Conservation (phyloP, 2,329 filamentous ascomycete genomes). For the Curvularia hawaiiensis region DNA sequence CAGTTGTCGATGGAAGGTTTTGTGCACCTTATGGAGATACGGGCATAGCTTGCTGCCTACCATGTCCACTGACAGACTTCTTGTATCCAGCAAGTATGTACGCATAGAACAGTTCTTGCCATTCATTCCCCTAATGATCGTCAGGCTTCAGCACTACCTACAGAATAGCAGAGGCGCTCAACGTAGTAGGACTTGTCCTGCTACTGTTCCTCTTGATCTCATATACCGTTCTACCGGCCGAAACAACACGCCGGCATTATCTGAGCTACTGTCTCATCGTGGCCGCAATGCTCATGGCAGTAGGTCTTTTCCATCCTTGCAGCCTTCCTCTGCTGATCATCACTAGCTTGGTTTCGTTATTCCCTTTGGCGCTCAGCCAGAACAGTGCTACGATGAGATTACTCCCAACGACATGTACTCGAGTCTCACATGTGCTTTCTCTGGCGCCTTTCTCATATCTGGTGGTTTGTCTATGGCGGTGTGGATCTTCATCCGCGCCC, state of each 20-base stretch:
- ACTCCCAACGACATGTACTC: conserved; percentile 93
- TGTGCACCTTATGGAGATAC: conserved; percentile 56
- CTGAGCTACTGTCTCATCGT: conserved; percentile 85
- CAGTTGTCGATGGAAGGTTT: conserved; percentile 62
- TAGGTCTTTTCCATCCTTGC: conserved; percentile 53
- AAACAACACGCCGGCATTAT: conserved; percentile 92
- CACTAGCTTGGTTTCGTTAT: conserved; percentile 86
- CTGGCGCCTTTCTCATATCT: conserved; percentile 82
- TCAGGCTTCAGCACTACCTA: conserved; percentile 63
- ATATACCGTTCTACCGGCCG: conserved; percentile 79
- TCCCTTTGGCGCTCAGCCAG: conserved; percentile 76
- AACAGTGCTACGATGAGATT: conserved; percentile 86
- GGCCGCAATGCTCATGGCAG: conserved; percentile 78
- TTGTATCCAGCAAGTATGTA: conserved; percentile 62
- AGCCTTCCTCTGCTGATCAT: conserved; percentile 10
- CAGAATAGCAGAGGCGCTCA: conserved; percentile 78
- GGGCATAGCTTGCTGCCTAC: conserved; percentile 76
- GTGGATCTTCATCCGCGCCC: conserved; percentile 88
- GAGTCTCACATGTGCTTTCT: conserved; percentile 81
- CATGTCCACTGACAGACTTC: conserved; percentile 87
- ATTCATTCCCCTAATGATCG: conserved; percentile 1
- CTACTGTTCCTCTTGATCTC: conserved; percentile 79
- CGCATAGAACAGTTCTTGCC: conserved; percentile 18
- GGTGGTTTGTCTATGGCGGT: conserved; percentile 84
- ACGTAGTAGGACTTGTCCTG: conserved; percentile 73